A percentile compares a stretch with the other conserved stretches of the same genome.
Conservation (phyloP, 106 monocot genomes). For the Cymbidium sinense region DNA sequence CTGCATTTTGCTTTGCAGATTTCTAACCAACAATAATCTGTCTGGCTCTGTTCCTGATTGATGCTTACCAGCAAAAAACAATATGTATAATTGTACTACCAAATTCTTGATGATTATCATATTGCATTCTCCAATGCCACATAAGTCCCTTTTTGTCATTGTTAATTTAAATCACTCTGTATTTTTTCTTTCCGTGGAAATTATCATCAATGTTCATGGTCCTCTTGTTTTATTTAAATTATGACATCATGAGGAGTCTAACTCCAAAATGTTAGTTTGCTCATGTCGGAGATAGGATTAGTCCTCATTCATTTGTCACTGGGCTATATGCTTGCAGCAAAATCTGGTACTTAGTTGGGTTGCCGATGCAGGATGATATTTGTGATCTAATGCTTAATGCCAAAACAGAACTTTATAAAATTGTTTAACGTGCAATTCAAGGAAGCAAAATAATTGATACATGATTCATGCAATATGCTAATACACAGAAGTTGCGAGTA, state of each 20-base stretch:
- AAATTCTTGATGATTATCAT: neutral
- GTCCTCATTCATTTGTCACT: neutral
- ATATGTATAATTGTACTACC: neutral
- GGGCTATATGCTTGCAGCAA: neutral
- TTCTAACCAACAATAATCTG: constrained; percentile 11
- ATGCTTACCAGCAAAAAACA: constrained; percentile 9
- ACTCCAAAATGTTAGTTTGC: neutral
- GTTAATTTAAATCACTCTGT: neutral
- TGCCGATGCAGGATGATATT: neutral
- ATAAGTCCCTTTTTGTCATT: neutral
- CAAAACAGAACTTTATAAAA: neutral
- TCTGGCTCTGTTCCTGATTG: constrained; percentile 9
- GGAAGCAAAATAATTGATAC: neutral
- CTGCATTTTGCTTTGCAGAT: neutral
- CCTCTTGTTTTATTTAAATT: neutral
- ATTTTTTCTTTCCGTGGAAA: neutral
- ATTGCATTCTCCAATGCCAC: neutral
- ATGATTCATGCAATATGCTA: neutral
- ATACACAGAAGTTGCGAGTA: too few relatives aligned
- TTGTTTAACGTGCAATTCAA: neutral
- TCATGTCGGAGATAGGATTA: neutral
- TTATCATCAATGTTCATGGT: neutral
- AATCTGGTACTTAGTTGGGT: neutral
- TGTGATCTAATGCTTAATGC: neutral
- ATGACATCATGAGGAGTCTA: neutral